These are phyloP conservation scores for Chaetomium sp. DNA, from an alignment of 2,329 filamentous ascomycete species.

Conservation along the genomic window DNA sequence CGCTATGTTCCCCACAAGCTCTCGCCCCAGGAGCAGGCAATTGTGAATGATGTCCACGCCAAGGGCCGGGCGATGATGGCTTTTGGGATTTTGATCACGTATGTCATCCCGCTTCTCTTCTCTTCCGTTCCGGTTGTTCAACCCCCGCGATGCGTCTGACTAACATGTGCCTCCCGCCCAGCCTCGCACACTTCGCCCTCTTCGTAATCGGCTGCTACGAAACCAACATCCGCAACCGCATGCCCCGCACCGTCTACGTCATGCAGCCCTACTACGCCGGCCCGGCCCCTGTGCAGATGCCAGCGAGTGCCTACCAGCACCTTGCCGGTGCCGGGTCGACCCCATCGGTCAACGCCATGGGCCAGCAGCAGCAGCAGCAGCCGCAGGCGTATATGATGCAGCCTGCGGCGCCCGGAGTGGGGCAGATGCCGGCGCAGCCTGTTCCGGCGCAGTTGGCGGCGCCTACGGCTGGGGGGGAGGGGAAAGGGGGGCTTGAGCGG, in stretches of 20 bases:
- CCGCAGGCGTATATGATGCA: too few relatives aligned
- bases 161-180: not conserved
- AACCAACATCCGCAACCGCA: slow-evolving; percentile 13
- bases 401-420: not conserved
- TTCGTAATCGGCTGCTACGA: slow-evolving; percentile 17
- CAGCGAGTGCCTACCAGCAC: not conserved
- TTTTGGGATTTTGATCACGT: not conserved
- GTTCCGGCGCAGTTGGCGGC: too few relatives aligned
- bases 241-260: slow-evolving; percentile 6
- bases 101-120: not conserved
- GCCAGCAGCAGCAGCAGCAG: not conserved
- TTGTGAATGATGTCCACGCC: not conserved
- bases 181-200: slow-evolving; percentile 9
- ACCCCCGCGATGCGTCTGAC: not conserved
- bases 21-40: not conserved
- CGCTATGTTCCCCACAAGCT: not conserved
- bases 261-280: slow-evolving; percentile 4
- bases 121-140: too few relatives aligned
- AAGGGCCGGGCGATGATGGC: slow-evolving; percentile 7
- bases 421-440: not conserved
- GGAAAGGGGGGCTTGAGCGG: too few relatives aligned
- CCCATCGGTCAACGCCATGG: not conserved
- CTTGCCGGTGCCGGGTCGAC: not conserved
- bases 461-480: too few relatives aligned
- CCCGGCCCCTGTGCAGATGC: not conserved